Percentiles rank a stretch among this genome's conserved stretches.
phyloP scores from a whole-genome alignment of 2,329 filamentous ascomycete species.

The Myriosclerotinia duriaeana region DNA sequence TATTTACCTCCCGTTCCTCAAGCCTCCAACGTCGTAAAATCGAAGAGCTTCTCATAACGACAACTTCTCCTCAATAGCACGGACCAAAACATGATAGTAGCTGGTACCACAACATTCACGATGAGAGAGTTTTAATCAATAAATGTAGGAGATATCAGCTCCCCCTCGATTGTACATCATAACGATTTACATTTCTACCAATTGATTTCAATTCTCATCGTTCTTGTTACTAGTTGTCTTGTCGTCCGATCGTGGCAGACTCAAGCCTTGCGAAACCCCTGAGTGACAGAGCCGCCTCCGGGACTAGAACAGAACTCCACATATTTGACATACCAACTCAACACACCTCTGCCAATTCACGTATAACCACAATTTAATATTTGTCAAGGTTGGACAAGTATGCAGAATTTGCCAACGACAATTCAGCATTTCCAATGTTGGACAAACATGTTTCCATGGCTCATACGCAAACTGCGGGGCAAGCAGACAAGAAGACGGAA shows the following conservation, averaged over 20 bases:
- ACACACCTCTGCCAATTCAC: neutral
- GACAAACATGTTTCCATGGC: neutral
- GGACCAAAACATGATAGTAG: neutral
- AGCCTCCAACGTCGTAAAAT: neutral
- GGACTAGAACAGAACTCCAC: neutral
- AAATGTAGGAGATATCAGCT: neutral
- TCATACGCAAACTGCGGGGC: slow-evolving; percentile 15
- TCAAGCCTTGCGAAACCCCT: neutral
- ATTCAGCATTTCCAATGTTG: neutral
- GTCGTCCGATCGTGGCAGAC: neutral
- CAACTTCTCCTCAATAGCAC: neutral
- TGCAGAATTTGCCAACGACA: neutral
- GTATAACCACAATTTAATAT: neutral
- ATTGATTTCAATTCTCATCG: neutral
- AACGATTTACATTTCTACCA: neutral
- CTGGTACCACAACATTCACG: slow-evolving; percentile 8
- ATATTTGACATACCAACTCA: neutral
- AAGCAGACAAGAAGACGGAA: neutral
- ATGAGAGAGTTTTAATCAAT: neutral
- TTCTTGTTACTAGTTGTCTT: slow-evolving; percentile 1
- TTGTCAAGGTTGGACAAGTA: neutral
- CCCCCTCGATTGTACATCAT: neutral
- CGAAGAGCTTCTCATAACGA: neutral
- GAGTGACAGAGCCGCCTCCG: neutral
- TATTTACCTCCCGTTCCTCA: neutral